A percentile compares a stretch with the other conserved stretches of the same genome.
phyloP scores from a whole-genome alignment of 305 asterid species.

The Fraxinus sp. region DNA sequence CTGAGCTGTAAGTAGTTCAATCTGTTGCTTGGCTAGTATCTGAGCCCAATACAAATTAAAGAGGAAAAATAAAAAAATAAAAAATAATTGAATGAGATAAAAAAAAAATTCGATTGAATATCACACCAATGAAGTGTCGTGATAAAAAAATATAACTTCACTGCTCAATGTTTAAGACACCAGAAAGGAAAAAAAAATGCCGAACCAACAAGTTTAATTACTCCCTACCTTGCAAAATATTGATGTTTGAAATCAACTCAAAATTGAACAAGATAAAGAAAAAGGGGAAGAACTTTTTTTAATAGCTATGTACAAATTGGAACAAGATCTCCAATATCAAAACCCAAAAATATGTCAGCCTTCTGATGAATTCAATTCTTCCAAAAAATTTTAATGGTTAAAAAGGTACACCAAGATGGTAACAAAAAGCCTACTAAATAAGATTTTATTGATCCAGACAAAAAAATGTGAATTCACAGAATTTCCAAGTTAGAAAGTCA shows the following conservation, averaged over 20 bases:
- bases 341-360: background rate
- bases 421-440: background rate
- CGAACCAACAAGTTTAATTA: background rate
- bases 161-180: background rate
- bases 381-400: background rate
- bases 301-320: background rate
- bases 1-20: conserved; percentile 48
- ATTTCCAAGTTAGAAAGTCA: background rate
- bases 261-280: too few species aligned
- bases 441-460: background rate
- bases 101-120: background rate
- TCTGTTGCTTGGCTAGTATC: conserved; percentile 50
- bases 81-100: background rate
- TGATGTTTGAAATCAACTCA: too few species aligned
- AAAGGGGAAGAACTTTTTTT: too few species aligned
- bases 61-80: conserved; percentile 10
- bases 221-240: background rate
- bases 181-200: background rate
- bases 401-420: background rate
- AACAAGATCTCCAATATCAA: background rate
- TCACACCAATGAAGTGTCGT: background rate
- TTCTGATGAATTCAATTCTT: background rate
- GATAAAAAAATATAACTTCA: background rate
- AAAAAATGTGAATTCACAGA: background rate
- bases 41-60: conserved; percentile 15